These are phyloP conservation scores for Penicillium flavigenum DNA, from an alignment of 495 filamentous ascomycete species.

Conservation along the genomic window DNA sequence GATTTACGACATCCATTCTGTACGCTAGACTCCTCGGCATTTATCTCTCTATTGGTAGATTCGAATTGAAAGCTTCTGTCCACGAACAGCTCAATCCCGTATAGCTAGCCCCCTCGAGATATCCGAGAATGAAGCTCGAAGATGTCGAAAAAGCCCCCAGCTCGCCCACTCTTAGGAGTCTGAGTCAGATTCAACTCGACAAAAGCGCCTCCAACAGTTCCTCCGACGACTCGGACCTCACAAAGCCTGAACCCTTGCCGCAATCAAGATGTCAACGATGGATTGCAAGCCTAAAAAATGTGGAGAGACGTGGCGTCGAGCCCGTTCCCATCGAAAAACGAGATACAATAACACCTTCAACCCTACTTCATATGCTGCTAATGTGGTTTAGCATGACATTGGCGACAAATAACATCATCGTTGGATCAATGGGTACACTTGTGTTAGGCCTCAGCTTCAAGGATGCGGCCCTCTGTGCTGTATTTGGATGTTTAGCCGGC, in stretches of 20 bases:
- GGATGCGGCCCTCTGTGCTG: constrained; percentile 63
- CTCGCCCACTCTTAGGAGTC: constrained; percentile 21
- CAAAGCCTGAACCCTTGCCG: constrained; percentile 12
- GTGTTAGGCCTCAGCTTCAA: constrained; percentile 63
- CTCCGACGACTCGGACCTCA: constrained; percentile 17
- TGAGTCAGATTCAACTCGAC: constrained; percentile 22
- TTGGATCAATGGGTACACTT: constrained; percentile 66
- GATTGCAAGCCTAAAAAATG: constrained; percentile 44
- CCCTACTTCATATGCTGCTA: constrained; percentile 59
- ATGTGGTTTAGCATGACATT: constrained; percentile 76
- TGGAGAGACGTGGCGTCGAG: constrained; percentile 69
- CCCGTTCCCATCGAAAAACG: constrained; percentile 60
- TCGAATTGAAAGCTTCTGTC: background rate
- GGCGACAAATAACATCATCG: constrained; percentile 67
- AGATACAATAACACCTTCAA: constrained; percentile 31
- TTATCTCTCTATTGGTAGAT: background rate
- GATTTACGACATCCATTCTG: constrained; percentile 7
- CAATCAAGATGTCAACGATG: constrained; percentile 30
- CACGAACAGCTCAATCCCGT: background rate
- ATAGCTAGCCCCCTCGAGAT: background rate
- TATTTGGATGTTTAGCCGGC: constrained; percentile 63
- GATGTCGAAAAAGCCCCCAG: constrained; percentile 27
- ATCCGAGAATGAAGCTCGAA: constrained; percentile 18
- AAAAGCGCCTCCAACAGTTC: constrained; percentile 21
- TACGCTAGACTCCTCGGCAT: background rate